Conservation (phyloP, 768 basidiomycete genomes). For the Suillus ampliporus region DNA sequence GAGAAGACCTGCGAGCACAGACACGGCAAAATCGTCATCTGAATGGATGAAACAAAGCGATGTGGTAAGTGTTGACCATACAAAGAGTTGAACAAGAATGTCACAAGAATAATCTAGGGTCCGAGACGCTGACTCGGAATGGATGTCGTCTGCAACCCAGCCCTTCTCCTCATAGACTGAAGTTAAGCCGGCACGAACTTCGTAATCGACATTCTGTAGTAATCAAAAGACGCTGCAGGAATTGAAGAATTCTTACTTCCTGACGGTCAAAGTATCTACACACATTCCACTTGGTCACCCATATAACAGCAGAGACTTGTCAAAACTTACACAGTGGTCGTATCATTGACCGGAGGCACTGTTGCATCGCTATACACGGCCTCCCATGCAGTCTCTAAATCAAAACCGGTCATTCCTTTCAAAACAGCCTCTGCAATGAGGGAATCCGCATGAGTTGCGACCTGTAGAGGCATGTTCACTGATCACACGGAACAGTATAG, state of each 20-base stretch:
- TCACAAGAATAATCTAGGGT: slow-evolving; percentile 81
- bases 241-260: slow-evolving; percentile 49
- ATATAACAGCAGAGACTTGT: neutral
- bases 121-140: slow-evolving; percentile 79
- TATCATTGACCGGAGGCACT: slow-evolving; percentile 63
- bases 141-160: slow-evolving; percentile 80
- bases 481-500: neutral
- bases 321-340: slow-evolving; percentile 50
- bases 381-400: slow-evolving; percentile 68
- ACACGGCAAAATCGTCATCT: slow-evolving; percentile 84
- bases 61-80: neutral
- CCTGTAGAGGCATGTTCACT: slow-evolving; percentile 41
- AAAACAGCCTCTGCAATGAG: slow-evolving; percentile 73
- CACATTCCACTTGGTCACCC: slow-evolving; percentile 5
- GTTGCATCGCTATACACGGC: slow-evolving; percentile 79
- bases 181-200: slow-evolving; percentile 79
- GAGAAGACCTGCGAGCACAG: slow-evolving; percentile 61
- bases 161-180: slow-evolving; percentile 70
- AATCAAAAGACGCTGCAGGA: neutral
- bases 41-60: neutral
- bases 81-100: slow-evolving; percentile 24
- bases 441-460: slow-evolving; percentile 82
- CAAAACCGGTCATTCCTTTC: slow-evolving; percentile 69
- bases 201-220: slow-evolving; percentile 70
- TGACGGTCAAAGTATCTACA: slow-evolving; percentile 72